Percentiles rank a stretch among this genome's conserved stretches.
Conservation (phyloP, 2,329 filamentous ascomycete genomes). For the Aurifilum marmelostoma region DNA sequence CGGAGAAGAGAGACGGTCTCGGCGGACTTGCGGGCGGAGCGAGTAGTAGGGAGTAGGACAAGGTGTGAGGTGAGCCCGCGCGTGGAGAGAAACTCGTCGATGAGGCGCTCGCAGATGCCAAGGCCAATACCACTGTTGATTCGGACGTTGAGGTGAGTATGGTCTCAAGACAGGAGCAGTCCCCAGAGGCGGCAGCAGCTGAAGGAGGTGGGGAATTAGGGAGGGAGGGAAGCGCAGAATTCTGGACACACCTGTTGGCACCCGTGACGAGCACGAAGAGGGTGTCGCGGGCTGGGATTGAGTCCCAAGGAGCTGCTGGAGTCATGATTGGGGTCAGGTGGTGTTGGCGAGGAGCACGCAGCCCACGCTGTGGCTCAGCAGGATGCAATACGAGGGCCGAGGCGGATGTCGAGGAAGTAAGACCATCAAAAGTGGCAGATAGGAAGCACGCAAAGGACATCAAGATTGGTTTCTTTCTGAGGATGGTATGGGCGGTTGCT, state of each 20-base stretch:
- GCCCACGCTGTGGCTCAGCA: background rate
- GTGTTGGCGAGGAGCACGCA: background rate
- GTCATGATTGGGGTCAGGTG: slow-evolving; percentile 31
- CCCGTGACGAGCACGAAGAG: slow-evolving; percentile 77
- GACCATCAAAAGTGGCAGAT: background rate
- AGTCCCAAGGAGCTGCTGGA: slow-evolving; percentile 41
- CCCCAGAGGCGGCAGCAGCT: slow-evolving; percentile 16
- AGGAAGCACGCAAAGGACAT: background rate
- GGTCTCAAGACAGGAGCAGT: background rate
- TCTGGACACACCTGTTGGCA: slow-evolving; percentile 71
- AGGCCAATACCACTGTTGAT: slow-evolving; percentile 79
- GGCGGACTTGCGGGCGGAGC: slow-evolving; percentile 71
- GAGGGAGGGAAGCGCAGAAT: background rate
- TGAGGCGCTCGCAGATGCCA: slow-evolving; percentile 79
- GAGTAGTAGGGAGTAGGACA: slow-evolving; percentile 82
- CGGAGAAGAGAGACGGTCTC: slow-evolving; percentile 70
- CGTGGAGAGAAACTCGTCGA: slow-evolving; percentile 82
- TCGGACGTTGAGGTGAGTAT: background rate
- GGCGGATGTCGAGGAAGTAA: background rate
- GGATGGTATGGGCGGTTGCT: background rate
- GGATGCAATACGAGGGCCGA: background rate
- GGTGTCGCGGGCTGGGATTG: slow-evolving; percentile 45
- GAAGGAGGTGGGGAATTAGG: background rate
- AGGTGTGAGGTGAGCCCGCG: slow-evolving; percentile 70
- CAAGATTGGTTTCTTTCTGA: background rate